phyloP scores from a whole-genome alignment of 306 rosid genomes.

The Prunus davidiana region DNA sequence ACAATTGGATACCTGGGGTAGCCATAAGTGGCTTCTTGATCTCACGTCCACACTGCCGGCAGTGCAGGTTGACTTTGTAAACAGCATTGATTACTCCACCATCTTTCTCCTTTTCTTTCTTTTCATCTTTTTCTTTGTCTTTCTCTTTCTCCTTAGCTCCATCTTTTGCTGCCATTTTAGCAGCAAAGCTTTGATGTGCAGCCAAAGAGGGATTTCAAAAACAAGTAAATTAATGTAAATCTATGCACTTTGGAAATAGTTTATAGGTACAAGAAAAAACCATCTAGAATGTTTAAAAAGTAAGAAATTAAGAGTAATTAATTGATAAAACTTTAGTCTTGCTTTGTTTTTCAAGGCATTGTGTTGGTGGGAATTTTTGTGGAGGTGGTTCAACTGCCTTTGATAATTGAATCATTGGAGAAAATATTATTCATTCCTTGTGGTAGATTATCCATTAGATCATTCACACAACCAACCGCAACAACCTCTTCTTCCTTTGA shows the following conservation, averaged over 20 bases:
- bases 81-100: slow-evolving; percentile 60
- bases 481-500: too few relatives aligned
- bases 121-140: slow-evolving; percentile 14
- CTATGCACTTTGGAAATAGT: neutral
- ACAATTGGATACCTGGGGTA: slow-evolving; percentile 46
- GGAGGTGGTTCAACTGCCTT: slow-evolving; percentile 9
- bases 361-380: neutral
- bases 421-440: neutral
- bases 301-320: neutral
- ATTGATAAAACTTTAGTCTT: neutral
- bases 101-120: slow-evolving; percentile 28
- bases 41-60: slow-evolving; percentile 66
- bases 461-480: too few relatives aligned
- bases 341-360: neutral
- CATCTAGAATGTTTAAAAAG: neutral
- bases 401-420: neutral
- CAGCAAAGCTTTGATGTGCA: neutral
- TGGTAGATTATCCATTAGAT: neutral
- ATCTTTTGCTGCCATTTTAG: slow-evolving; percentile 45
- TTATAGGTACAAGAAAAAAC: neutral
- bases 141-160: slow-evolving; percentile 25
- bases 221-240: neutral
- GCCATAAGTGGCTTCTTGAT: slow-evolving; percentile 66
- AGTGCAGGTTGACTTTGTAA: slow-evolving; percentile 70
- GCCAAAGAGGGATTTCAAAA: neutral